Base-by-base conservation (phyloP, 768 basidiomycete genomes). In the Lactarius pseudohatsudake region DNA sequence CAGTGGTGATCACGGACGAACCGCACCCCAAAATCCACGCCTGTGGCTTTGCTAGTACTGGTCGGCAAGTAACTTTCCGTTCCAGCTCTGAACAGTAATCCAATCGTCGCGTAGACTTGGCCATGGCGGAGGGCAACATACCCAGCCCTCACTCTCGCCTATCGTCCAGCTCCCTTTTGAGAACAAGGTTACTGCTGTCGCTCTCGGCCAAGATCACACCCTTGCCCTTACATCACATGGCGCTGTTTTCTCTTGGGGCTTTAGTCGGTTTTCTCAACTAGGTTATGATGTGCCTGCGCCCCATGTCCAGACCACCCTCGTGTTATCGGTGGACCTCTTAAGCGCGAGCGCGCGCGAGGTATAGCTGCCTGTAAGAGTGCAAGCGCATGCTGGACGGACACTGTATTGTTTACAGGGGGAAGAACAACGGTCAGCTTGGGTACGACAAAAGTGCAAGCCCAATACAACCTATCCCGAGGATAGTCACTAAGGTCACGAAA, bases 201-300 rank as follows among this genome's bases (percentile, higher is more conserved):
- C 94, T 0, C 80, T 95, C 8, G 96, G 93, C 13, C 96, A 96
- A 75, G 97, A 99, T 72, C 97, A 98, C 74, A 96, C 96, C 0
- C 84, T 98, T 34, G 91, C 86, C 1, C 79, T 98, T 34, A 96
- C 94, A 0, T 84, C 80, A 30, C 74, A 82, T 0, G 95, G 96
- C 4, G 92, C 95, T 72, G 85, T 98, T 3, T 84, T 89, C 45
- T 94, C 88, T 28, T 98, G 95, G 92, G 97, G 94, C 16, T 77
- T 93, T 30, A 96, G 96, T 70, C 85, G 94, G 16, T 96, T 95
- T 75, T 80, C 85, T 4, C 96, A 98, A 73, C 83, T 97, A 5
- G 96, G 96, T 13, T 97, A 97, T 71, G 78, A 85, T 3, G 81
- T 96, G 4, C 94, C 98, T 10, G 72, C 76, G 13, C 76, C 77